These are phyloP conservation scores for Theileria parva DNA, from an alignment of 169 alveolate genomes.

Conservation along the genomic window DNA sequence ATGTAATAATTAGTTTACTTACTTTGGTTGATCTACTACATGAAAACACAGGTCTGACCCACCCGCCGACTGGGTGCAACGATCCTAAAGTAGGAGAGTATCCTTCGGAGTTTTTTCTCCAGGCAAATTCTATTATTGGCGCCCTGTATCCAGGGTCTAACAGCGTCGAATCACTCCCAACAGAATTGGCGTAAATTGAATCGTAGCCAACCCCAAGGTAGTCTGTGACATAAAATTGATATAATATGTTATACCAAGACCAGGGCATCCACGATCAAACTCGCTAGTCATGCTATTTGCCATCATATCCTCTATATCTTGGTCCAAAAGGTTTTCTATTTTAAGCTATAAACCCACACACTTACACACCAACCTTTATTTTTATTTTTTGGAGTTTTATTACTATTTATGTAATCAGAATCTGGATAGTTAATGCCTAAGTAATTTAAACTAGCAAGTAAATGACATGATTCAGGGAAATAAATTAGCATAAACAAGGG, in stretches of 20 bases:
- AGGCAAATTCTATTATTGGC: slow-evolving; percentile 34
- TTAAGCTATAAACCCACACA: not conserved
- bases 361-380: slow-evolving; percentile 19
- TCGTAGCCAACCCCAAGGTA: slow-evolving; percentile 70
- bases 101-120: slow-evolving; percentile 62
- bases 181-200: slow-evolving; percentile 50
- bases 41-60: slow-evolving; percentile 66
- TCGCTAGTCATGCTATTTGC: slow-evolving; percentile 18
- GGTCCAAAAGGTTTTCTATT: slow-evolving; percentile 26
- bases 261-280: slow-evolving; percentile 52
- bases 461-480: not conserved
- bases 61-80: slow-evolving; percentile 65
- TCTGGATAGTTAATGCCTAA: slow-evolving; percentile 4
- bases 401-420: not conserved
- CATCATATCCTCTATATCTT: slow-evolving; percentile 38
- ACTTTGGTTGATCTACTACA: slow-evolving; percentile 63
- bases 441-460: not conserved
- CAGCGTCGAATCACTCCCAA: slow-evolving; percentile 53
- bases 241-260: slow-evolving; percentile 33
- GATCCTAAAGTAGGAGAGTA: slow-evolving; percentile 63
- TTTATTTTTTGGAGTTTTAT: not conserved
- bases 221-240: slow-evolving; percentile 19
- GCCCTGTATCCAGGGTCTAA: slow-evolving; percentile 69
- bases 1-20: not conserved
- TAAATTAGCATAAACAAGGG: not conserved